Conservation (phyloP, 2,329 filamentous ascomycete genomes). For the Tolypocladium cylindrosporum region DNA sequence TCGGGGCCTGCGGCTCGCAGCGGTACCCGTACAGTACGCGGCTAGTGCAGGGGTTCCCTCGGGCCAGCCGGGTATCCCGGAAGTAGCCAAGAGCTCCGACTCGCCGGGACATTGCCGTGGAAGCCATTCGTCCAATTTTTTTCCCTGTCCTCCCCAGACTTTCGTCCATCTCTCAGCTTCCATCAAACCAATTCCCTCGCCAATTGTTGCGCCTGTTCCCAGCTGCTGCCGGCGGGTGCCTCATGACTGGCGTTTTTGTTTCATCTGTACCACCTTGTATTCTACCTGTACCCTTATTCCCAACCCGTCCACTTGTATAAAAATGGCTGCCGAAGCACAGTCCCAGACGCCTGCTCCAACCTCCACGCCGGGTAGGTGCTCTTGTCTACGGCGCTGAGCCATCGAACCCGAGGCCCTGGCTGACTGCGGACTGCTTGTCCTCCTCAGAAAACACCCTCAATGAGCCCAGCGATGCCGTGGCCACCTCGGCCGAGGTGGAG, state of each 20-base stretch:
- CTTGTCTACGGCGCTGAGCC: background rate
- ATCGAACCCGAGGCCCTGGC: background rate
- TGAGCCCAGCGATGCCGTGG: slow-evolving; percentile 14
- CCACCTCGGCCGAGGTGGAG: slow-evolving; percentile 15
- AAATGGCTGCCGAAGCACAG: slow-evolving; percentile 21
- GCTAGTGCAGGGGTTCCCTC: background rate
- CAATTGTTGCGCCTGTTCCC: slow-evolving; percentile 10
- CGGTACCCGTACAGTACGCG: slow-evolving; percentile 1
- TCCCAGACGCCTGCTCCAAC: slow-evolving; percentile 10
- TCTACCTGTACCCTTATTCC: slow-evolving; percentile 6
- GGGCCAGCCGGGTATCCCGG: background rate
- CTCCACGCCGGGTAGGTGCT: slow-evolving; percentile 10
- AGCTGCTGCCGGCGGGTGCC: slow-evolving; percentile 13
- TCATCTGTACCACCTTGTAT: slow-evolving; percentile 9
- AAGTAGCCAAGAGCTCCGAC: slow-evolving; percentile 6
- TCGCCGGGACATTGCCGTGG: slow-evolving; percentile 18
- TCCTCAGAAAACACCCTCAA: slow-evolving; percentile 10
- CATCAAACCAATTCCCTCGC: slow-evolving; percentile 7
- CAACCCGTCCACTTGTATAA: slow-evolving; percentile 8
- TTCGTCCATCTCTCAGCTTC: slow-evolving; percentile 7
- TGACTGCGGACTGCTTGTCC: background rate
- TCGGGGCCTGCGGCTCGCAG: slow-evolving; percentile 2
- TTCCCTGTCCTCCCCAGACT: slow-evolving; percentile 12
- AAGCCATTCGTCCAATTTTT: slow-evolving; percentile 18
- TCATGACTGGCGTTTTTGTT: slow-evolving; percentile 14